Conservation (phyloP, 192 early-diverging fungal species). For the Coemansia sp. region DNA sequence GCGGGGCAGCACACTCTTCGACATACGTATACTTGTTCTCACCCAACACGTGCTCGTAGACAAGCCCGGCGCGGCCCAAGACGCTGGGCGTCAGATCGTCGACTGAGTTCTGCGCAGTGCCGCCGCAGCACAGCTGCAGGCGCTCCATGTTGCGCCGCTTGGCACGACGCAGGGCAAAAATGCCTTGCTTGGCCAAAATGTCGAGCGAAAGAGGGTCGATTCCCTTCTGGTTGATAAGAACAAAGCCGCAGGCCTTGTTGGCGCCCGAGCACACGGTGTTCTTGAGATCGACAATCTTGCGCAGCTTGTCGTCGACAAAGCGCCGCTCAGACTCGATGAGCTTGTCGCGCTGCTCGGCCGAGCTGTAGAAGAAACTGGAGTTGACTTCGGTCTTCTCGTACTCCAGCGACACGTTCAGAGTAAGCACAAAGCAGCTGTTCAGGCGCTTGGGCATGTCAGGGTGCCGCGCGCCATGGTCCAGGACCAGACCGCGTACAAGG, state of each 20-base stretch:
- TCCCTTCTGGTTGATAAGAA: conserved; percentile 99
- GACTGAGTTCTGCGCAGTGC: conserved; percentile 96
- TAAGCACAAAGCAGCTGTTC: conserved; percentile 87
- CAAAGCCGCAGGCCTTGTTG: conserved; percentile 85
- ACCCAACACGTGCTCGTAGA: conserved; percentile 96
- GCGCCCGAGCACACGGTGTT: conserved; percentile 86
- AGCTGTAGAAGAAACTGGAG: conserved; percentile 98
- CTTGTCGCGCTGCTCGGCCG: conserved; percentile 97
- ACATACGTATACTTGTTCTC: conserved; percentile 99
- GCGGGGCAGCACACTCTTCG: conserved; percentile 90
- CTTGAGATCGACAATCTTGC: conserved; percentile 96
- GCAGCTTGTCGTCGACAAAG: conserved; percentile 92
- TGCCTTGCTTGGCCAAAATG: conserved; percentile 93
- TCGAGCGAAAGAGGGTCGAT: conserved; percentile 98
- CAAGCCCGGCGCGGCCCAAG: conserved; percentile 88
- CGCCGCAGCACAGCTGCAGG: conserved; percentile 93
- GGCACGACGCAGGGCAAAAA: conserved; percentile 92
- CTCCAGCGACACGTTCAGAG: conserved; percentile 96
- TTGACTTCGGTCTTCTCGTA: conserved; percentile 99
- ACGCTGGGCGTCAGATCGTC: conserved; percentile 87
- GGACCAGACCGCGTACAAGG: conserved; percentile 90
- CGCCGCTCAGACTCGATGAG: conserved; percentile 96
- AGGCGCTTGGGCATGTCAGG: conserved; percentile 99
- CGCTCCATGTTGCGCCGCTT: conserved; percentile 99
- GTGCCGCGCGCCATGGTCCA: conserved; percentile 99